Conservation (phyloP, 345 rosid genomes). For the Syzygium grande region DNA sequence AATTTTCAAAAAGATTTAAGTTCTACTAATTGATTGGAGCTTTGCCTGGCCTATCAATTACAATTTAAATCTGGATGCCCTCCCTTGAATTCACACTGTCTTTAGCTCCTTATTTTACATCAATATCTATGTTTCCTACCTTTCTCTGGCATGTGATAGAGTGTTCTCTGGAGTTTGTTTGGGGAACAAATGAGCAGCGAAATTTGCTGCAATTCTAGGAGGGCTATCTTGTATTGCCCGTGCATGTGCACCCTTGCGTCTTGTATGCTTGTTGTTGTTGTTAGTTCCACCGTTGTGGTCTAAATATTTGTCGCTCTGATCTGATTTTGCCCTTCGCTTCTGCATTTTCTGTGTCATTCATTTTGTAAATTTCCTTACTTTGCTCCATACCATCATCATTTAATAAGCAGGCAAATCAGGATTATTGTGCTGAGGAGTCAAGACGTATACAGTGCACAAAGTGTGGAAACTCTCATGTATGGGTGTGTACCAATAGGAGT, state of each 20-base stretch:
- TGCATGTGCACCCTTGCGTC: background rate
- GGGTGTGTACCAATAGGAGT: constrained; percentile 88
- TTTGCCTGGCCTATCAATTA: background rate
- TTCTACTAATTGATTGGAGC: background rate
- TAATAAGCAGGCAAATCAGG: constrained; percentile 43
- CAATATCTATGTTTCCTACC: background rate
- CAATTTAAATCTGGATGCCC: background rate
- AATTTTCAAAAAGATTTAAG: background rate
- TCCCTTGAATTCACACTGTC: background rate
- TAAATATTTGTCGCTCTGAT: background rate
- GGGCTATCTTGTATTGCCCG: background rate
- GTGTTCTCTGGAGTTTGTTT: background rate
- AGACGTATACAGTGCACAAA: constrained; percentile 95
- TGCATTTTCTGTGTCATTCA: background rate
- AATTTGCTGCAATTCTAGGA: background rate
- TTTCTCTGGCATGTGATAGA: background rate
- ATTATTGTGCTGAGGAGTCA: constrained; percentile 79
- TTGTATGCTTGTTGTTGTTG: background rate
- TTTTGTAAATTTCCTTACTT: background rate
- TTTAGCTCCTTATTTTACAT: background rate
- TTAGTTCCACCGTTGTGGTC: background rate
- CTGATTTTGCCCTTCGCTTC: background rate
- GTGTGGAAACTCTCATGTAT: constrained; percentile 84
- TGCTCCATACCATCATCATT: background rate
- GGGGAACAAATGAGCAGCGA: background rate